Base-by-base conservation (phyloP, 441 rosid species). In the Isatis lusitanica region DNA sequence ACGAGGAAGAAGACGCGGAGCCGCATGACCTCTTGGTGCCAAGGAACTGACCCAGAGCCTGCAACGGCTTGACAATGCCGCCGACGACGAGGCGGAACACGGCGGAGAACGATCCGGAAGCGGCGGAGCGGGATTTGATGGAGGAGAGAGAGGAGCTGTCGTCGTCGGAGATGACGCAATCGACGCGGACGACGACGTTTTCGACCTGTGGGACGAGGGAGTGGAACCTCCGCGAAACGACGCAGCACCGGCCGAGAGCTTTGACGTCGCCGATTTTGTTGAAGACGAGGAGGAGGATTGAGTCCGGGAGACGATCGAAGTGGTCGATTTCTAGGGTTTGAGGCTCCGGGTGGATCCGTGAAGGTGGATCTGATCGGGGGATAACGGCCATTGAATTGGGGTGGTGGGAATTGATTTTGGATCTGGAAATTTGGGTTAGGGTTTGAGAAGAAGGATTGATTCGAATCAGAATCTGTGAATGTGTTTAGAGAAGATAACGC, bases 91-190 rank as follows among this genome's bases (percentile, higher is more conserved):
- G 52, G 6, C 91, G 86, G 35, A 87, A 67, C 63, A 89, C 59
- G 31, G 82, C 76, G 1, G 88, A 83, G 65, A 92, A 74, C 0
- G 87, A 77, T 7, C 78, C 79, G 40, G 69, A 39, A 3, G 43
- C 11, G 18, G 38, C 5, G 42, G 78, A 78, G 21, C 66, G 70
- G n/a, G 81, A 48, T 68, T 78, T 78, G 7, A 70, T 52, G 5
- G 85, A 79, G 17, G 79, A 80, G 66, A 69, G 2, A 12, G 85
- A 74, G 7, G 81, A 75, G 0, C 79, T 72, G 17, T 92, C 96
- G 31, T 95, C 95, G 42, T 93, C 94, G 67, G 95, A 88, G 73
- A 93, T 90, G 11, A 93, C 95, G 33, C 96, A 95, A 40, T 91
- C 95, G 44, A 95, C 96, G 5, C 91, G 90, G 9, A 95, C 95